phyloP scores from a whole-genome alignment of 202 grass and related monocot species.

The Panicum virgatum region DNA sequence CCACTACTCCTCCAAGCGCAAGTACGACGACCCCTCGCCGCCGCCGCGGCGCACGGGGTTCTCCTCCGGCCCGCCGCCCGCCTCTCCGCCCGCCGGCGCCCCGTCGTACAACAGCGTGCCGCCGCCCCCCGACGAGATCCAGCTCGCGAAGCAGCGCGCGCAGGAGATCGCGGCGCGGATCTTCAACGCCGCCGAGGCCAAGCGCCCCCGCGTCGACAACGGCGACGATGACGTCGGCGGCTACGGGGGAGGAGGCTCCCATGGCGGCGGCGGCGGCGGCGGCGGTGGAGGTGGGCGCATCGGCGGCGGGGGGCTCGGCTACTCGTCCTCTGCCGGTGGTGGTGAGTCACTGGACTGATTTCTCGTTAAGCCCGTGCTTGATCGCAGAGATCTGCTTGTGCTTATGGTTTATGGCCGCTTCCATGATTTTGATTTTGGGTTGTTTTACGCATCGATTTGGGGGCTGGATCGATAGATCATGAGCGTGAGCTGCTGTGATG shows the following conservation, averaged over 20 bases:
- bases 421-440: neutral
- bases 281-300: slow-evolving; percentile 21
- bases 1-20: slow-evolving; percentile 83
- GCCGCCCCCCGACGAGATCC: slow-evolving; percentile 81
- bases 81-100: slow-evolving; percentile 34
- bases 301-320: slow-evolving; percentile 33
- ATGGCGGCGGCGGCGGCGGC: slow-evolving; percentile 42
- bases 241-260: slow-evolving; percentile 28
- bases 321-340: slow-evolving; percentile 46
- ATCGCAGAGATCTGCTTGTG: slow-evolving; percentile 13
- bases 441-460: slow-evolving; percentile 4
- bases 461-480: slow-evolving; percentile 16
- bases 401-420: neutral
- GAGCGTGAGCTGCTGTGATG: neutral
- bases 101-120: slow-evolving; percentile 81
- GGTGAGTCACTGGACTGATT: slow-evolving; percentile 36
- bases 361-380: slow-evolving; percentile 5
- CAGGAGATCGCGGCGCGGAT: slow-evolving; percentile 93
- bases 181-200: slow-evolving; percentile 88
- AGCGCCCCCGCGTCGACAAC: slow-evolving; percentile 82
- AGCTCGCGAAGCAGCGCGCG: slow-evolving; percentile 95
- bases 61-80: slow-evolving; percentile 64
- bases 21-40: slow-evolving; percentile 73
- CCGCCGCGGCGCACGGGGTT: slow-evolving; percentile 74
- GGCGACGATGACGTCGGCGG: slow-evolving; percentile 49